Conservation (phyloP, 2,329 filamentous ascomycete species). For the Aplosporella prunicola region DNA sequence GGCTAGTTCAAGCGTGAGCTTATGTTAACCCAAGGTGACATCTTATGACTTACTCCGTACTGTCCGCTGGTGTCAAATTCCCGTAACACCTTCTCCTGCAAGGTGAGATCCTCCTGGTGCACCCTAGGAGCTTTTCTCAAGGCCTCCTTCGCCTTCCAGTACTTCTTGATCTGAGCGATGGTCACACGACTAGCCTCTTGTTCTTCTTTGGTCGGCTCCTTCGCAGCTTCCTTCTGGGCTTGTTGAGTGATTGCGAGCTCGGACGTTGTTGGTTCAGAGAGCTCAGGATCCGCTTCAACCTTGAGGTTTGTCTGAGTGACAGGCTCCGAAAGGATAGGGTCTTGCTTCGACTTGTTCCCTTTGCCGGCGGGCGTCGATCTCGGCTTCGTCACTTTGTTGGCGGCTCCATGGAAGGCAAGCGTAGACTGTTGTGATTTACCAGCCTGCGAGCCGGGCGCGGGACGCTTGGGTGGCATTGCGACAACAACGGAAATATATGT, state of each 20-base stretch:
- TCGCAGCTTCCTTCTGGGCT: slow-evolving; percentile 25
- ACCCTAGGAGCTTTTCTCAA: slow-evolving; percentile 59
- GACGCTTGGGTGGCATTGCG: slow-evolving; percentile 38
- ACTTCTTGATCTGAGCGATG: slow-evolving; percentile 60
- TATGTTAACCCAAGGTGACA: slow-evolving; percentile 15
- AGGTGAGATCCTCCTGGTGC: slow-evolving; percentile 63
- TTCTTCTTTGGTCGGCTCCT: slow-evolving; percentile 35
- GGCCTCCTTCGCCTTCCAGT: slow-evolving; percentile 67
- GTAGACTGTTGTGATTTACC: slow-evolving; percentile 46
- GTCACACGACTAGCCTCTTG: slow-evolving; percentile 54
- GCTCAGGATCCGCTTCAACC: slow-evolving; percentile 12
- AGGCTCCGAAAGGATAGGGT: slow-evolving; percentile 26
- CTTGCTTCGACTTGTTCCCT: slow-evolving; percentile 29
- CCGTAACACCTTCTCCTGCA: slow-evolving; percentile 76
- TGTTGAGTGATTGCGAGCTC: slow-evolving; percentile 32
- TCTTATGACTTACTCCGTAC: slow-evolving; percentile 85
- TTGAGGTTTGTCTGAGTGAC: slow-evolving; percentile 19
- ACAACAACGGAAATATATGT: background rate
- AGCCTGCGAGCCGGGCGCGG: slow-evolving; percentile 24
- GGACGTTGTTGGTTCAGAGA: slow-evolving; percentile 27
- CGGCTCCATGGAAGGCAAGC: slow-evolving; percentile 52
- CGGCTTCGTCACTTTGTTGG: slow-evolving; percentile 51
- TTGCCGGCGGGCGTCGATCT: slow-evolving; percentile 21
- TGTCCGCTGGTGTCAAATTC: slow-evolving; percentile 89
- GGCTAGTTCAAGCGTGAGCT: slow-evolving; percentile 47